Base-by-base conservation (phyloP, 768 basidiomycete genomes). In the Lactifluus rugatus region DNA sequence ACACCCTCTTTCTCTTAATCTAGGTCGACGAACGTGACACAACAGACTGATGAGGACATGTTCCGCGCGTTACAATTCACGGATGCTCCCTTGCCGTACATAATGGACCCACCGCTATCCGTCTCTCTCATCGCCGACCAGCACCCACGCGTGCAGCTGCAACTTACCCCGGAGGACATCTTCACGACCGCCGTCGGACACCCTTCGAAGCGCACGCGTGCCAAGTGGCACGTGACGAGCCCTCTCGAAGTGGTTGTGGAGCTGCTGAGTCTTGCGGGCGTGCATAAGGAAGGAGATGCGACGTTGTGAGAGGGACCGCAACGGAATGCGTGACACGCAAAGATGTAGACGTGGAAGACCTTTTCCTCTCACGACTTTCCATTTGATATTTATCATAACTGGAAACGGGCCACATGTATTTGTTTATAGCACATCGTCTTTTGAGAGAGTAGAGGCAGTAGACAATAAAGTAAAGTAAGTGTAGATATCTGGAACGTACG, bases 41-140 rank as follows among this genome's bases (percentile, higher is more conserved):
- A 41, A 32, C 64, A 88, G 89, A 94, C 94, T 48, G 93, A 97
- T 75, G 95, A 99, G 74, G 95, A 99, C 75, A 99, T 99, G 95
- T 97, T 97, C 87, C 86, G 93, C 63, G 80, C 91, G 0, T 77
- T 95, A 0, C 78, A 82, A 23, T 87, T 88, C 74, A 70, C 75
- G 37, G 67, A 62, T 46, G 42, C 45, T 36, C 2, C 58, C 31
- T 56, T 55, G 57, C 68, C 66, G 23, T 67, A 61, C 48, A 58
- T 48, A 25, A 68, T 88, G 74, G 75, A 82, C 65, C 78, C 73
- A 54, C 88, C 81, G 21, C 72, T 84, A 55, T 83, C 70, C 62
- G 77, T 69, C 69, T 75, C 71, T 7, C 72, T 77, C 21, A 56
- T 72, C 32, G 66, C 64, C 63, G 70, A 62, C n/a, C n/a, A 67